These are phyloP conservation scores for Penicillium tannophilum DNA, from an alignment of 495 filamentous ascomycete genomes.

Conservation along the genomic window DNA sequence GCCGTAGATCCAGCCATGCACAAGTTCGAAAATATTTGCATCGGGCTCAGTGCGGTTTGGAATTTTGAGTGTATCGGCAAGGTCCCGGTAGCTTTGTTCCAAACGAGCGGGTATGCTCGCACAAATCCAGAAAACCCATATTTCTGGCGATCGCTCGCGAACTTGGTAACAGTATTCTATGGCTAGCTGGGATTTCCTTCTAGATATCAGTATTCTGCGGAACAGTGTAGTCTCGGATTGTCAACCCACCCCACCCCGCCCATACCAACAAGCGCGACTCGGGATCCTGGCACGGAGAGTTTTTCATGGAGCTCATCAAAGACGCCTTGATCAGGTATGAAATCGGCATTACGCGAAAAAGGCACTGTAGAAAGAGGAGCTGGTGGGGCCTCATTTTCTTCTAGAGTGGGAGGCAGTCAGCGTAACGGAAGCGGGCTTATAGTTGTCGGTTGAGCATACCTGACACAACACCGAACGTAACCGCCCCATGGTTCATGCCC, in stretches of 20 bases:
- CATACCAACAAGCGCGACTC: constrained; percentile 30
- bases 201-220: too few relatives aligned
- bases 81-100: constrained; percentile 40
- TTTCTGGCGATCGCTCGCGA: constrained; percentile 36
- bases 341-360: too few relatives aligned
- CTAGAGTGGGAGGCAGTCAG: too few relatives aligned
- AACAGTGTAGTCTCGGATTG: too few relatives aligned
- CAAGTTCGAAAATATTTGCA: constrained; percentile 42
- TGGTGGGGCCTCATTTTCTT: too few relatives aligned
- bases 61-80: constrained; percentile 41
- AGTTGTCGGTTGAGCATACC: too few relatives aligned
- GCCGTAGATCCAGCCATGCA: constrained; percentile 42
- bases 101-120: constrained; percentile 41
- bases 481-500: too few relatives aligned
- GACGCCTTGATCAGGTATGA: too few relatives aligned
- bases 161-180: constrained; percentile 42
- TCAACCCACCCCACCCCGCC: constrained; percentile 36
- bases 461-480: too few relatives aligned
- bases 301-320: constrained; percentile 29
- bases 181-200: constrained; percentile 39
- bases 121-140: constrained; percentile 55
- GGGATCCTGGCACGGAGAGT: constrained; percentile 23
- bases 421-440: too few relatives aligned
- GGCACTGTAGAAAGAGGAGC: too few relatives aligned
- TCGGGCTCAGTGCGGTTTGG: constrained; percentile 37